A percentile compares a stretch with the other conserved stretches of the same genome.
Evolutionary conservation across 2,329 filamentous ascomycete species (phyloP).

Genomic region (Biscogniauxia marginata): DNA sequence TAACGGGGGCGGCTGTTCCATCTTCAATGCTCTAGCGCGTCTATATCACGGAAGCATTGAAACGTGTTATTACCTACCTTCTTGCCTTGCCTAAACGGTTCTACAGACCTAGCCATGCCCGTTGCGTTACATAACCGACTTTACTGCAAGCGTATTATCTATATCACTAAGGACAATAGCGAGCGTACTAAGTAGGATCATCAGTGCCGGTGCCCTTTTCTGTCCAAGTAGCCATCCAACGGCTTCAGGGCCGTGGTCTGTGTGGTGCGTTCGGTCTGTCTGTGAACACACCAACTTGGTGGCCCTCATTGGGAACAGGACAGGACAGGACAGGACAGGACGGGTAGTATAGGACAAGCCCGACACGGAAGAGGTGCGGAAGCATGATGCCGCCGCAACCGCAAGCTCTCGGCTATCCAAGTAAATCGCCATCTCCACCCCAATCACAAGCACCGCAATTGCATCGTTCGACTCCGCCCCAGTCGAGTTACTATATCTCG

Average conservation of each 20-base stretch:
- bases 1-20: background rate
- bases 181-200: background rate
- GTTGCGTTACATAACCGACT: background rate
- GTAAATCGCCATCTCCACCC: constrained; percentile 6
- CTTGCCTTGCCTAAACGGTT: background rate
- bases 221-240: background rate
- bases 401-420: constrained; percentile 6
- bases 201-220: background rate
- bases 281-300: background rate
- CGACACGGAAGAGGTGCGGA: background rate
- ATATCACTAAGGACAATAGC: background rate
- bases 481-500: constrained; percentile 1
- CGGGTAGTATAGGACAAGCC: background rate
- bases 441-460: constrained; percentile 2
- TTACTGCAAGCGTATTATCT: background rate
- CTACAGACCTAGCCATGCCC: background rate
- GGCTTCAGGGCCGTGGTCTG: background rate
- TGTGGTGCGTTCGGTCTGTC: background rate
- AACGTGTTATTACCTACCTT: background rate
- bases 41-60: background rate
- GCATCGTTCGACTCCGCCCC: constrained; percentile 5
- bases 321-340: background rate
- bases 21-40: background rate
- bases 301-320: background rate
- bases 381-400: constrained; percentile 6